Base-by-base conservation (phyloP, 2,329 filamentous ascomycete species). In the Bretziella fagacearum region DNA sequence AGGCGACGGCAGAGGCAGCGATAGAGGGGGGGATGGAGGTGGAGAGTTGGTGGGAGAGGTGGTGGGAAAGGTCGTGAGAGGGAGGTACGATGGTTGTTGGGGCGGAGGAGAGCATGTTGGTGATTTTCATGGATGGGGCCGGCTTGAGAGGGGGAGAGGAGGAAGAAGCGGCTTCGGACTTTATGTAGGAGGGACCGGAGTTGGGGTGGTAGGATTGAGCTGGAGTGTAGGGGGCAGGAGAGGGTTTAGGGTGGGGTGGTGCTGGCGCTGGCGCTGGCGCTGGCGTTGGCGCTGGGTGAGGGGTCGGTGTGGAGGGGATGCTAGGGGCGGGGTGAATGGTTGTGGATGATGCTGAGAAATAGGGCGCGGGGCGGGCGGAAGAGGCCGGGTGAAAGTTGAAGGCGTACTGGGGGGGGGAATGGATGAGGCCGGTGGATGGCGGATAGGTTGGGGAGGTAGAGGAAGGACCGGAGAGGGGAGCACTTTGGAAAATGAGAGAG, bases 91-190 rank as follows among this genome's bases (percentile, higher is more conserved):
- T 29, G 3, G 39, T 18, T 40, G 7, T 41, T 48, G 8, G 20
- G 18, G 7, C 25, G n/a, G 15, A 13, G 49, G 50, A 51, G n/a
- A 55, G 44, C 6, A 56, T 49, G 17, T 53, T 48, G 23, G 52
- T 49, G 11, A 56, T 55, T 42, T 54, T 55, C 40, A 55, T 48
- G 15, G 30, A 33, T 10, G 30, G 4, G 5, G 30, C 6, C 6
- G 30, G 30, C 30, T 33, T 33, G 18, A 7, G 11, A 25, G 29
- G 27, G 46, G 40, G 4, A 48, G 40, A 18, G 39, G 46, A 11
- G 15, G 30, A n/a, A 33, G 30, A 15, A 33, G n/a, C n/a, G n/a
- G n/a, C n/a, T n/a, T n/a, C n/a, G n/a, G n/a, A n/a, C n/a, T n/a
- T n/a, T n/a, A n/a, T n/a, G n/a, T n/a, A n/a, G n/a, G n/a, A n/a